Percentiles rank a stretch among this genome's conserved stretches.
phyloP scores from a whole-genome alignment of 768 basidiomycete species.

The Tulasnella calospora region DNA sequence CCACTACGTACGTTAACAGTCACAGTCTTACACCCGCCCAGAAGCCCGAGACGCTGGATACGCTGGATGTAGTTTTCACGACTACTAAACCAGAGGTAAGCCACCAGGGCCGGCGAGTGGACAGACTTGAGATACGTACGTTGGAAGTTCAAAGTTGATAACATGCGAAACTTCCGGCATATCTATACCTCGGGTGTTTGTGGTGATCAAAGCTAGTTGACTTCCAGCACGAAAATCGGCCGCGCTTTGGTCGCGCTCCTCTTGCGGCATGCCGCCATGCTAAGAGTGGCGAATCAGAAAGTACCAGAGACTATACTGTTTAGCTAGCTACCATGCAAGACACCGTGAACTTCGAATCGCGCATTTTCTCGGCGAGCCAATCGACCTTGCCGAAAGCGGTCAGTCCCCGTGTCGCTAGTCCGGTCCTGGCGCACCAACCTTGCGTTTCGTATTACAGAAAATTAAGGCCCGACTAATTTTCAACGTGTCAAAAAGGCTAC shows the following conservation, averaged over 20 bases:
- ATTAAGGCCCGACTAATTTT: conserved; percentile 99
- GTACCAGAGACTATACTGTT: background rate
- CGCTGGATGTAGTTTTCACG: too few relatives aligned
- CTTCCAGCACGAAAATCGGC: too few relatives aligned
- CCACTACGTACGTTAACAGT: too few relatives aligned
- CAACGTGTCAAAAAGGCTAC: conserved; percentile 95
- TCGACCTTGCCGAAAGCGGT: conserved; percentile 59
- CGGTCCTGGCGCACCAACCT: conserved; percentile 40
- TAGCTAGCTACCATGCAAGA: conserved; percentile 27
- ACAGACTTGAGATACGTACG: too few relatives aligned
- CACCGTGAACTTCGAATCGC: conserved; percentile 71
- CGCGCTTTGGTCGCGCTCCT: conserved; percentile 31
- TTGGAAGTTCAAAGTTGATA: too few relatives aligned
- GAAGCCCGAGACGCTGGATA: too few relatives aligned
- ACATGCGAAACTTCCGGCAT: too few relatives aligned
- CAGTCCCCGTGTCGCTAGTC: background rate
- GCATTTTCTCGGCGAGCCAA: conserved; percentile 99
- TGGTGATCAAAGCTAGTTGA: too few relatives aligned
- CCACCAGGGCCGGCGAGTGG: too few relatives aligned
- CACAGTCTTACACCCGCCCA: too few relatives aligned
- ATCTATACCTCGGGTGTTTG: too few relatives aligned
- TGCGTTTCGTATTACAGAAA: conserved; percentile 96
- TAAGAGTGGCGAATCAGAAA: background rate
- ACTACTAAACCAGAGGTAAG: too few relatives aligned
- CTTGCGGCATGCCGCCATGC: conserved; percentile 39